Evolutionary conservation across 1,284 basidiomycete species (phyloP), one percentile per base, ranked within the genome.

Genomic region (Cryptococcus sp.): DNA sequence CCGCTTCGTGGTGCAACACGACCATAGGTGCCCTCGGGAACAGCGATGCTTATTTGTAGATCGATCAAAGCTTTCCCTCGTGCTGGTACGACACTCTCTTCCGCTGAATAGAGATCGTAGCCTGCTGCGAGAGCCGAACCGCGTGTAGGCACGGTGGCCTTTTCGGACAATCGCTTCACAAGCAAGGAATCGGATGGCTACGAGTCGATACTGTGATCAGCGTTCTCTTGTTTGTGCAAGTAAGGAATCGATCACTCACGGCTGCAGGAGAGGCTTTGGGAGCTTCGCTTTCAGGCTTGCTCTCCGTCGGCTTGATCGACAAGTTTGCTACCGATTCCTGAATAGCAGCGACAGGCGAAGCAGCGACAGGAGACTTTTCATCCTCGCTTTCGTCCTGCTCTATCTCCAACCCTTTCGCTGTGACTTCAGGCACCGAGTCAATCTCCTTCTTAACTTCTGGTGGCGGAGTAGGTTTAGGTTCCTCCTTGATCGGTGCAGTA

Each of bases 1-100:
- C 96, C 96, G 71, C 89, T 92, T n/a, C 96, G 85, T 7, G 96
- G 95, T 1, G 96, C 96, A 53, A 99, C 88, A 50, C 96, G 90
- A 56, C 95, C 95, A 75, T 99, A 99, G 5, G 92, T 94, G 0
- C 93, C 95, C 46, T 82, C 80, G 0, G 96, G 96, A 1, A 99
- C 91, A n/a, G 93, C 93, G 57, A 99, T 88, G n/a, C 90, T 90
- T 58, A 99, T 83, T 63, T 95, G 93, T 4, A 93, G 94, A 72
- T 94, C 88, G 39, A 99, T 81, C 34, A 98, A 81, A 13, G 91
- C 93, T 75, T 97, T 94, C 54, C 92, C 93, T 52, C 83, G 85
- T 2, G 91, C 90, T 10, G 91, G 90, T 23, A 96, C 84, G 8
- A 82, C 76, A 71, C 89, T 90, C 50, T 82, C 81, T 74, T 93